These are phyloP conservation scores for Vitis labrusca DNA, from an alignment of 164 flowering plant genomes.

Conservation along the genomic window DNA sequence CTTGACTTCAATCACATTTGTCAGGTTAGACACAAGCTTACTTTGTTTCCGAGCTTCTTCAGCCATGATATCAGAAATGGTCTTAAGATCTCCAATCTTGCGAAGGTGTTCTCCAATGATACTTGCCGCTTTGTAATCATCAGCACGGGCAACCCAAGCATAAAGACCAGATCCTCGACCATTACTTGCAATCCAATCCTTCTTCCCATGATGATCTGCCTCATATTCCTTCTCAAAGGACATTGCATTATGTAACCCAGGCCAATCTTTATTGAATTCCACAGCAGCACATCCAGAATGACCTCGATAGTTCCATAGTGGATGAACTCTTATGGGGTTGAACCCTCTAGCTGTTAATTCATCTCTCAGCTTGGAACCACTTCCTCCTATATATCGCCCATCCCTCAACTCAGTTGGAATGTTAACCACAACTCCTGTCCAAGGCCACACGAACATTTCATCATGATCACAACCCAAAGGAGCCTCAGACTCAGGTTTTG, in stretches of 20 bases:
- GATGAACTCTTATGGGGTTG: slow-evolving; percentile 66
- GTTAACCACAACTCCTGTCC: slow-evolving; percentile 75
- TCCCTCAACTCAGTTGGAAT: slow-evolving; percentile 53
- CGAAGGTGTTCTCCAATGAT: slow-evolving; percentile 69
- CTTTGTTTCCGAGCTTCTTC: slow-evolving; percentile 73
- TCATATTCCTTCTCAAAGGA: slow-evolving; percentile 76
- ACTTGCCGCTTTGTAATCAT: slow-evolving; percentile 49
- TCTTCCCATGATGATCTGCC: slow-evolving; percentile 72
- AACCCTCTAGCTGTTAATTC: slow-evolving; percentile 57
- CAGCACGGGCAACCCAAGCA: slow-evolving; percentile 95
- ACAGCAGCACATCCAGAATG: slow-evolving; percentile 76
- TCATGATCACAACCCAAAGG: slow-evolving; percentile 34
- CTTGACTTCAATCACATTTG: slow-evolving; percentile 67
- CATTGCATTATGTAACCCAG: slow-evolving; percentile 73
- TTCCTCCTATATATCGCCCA: slow-evolving; percentile 68
- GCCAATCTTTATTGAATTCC: slow-evolving; percentile 75
- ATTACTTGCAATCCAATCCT: slow-evolving; percentile 49
- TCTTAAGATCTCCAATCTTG: slow-evolving; percentile 70
- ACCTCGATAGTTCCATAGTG: slow-evolving; percentile 73
- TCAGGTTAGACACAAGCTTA: slow-evolving; percentile 61
- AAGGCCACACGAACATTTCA: slow-evolving; percentile 78
- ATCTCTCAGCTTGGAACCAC: slow-evolving; percentile 77
- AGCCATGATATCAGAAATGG: slow-evolving; percentile 59
- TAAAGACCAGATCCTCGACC: slow-evolving; percentile 44
- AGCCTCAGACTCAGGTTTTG: slow-evolving; percentile 29